These are phyloP conservation scores for Saccharomycopsis hybrid DNA, from an alignment of 1,139 yeast genomes.

Conservation along the genomic window DNA sequence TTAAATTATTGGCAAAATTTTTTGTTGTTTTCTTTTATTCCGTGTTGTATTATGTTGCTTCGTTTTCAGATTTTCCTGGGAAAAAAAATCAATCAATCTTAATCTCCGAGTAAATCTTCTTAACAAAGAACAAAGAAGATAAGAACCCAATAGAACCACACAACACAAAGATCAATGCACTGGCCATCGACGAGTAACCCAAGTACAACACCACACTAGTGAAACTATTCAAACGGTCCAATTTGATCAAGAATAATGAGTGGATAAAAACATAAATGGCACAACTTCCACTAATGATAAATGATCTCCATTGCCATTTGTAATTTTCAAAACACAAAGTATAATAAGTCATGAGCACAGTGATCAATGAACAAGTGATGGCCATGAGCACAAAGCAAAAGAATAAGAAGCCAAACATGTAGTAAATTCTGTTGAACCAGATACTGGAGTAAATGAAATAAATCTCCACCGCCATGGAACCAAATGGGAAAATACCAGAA, in stretches of 20 bases:
- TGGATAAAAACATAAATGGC: constrained; percentile 79
- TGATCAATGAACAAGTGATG: constrained; percentile 73
- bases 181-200: constrained; percentile 77
- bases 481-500: constrained; percentile 92
- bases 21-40: too few species aligned
- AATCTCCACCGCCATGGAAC: constrained; percentile 90
- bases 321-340: constrained; percentile 87
- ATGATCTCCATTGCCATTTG: constrained; percentile 96
- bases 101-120: constrained; percentile 75
- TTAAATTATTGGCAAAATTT: too few species aligned
- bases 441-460: constrained; percentile 80
- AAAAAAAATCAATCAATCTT: constrained; percentile 56
- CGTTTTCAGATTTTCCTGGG: too few species aligned
- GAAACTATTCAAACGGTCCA: constrained; percentile 61
- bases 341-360: constrained; percentile 76
- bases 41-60: too few species aligned
- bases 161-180: constrained; percentile 66
- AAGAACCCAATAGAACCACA: constrained; percentile 88
- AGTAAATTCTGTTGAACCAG: constrained; percentile 91
- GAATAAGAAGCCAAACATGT: constrained; percentile 96
- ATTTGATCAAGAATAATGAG: constrained; percentile 67
- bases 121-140: constrained; percentile 65
- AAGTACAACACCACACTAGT: constrained; percentile 72
- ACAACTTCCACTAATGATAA: constrained; percentile 86
- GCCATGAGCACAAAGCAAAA: constrained; percentile 80